Evolutionary conservation across 257 asterid species (phyloP).

Genomic region (Anisodus acutangulus): DNA sequence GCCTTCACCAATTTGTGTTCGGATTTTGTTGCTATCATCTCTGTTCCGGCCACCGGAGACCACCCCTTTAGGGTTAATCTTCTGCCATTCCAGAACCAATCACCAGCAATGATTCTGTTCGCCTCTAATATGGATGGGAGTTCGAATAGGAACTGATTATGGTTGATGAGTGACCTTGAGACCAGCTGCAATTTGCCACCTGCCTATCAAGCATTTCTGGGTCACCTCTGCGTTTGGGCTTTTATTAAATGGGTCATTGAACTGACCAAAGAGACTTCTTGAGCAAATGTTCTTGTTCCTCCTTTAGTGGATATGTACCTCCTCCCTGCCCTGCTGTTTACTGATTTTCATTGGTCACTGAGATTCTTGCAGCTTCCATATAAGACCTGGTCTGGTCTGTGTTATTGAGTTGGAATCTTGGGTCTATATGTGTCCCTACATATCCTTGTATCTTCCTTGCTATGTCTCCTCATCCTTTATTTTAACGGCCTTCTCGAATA

Average conservation of each 20-base stretch:
- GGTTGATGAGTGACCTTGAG: neutral
- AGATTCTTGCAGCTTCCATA: neutral
- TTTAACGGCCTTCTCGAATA: too few species aligned
- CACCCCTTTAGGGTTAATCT: neutral
- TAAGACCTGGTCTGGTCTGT: neutral
- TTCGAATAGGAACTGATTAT: neutral
- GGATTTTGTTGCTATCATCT: neutral
- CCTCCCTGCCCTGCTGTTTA: too few species aligned
- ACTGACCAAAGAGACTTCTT: neutral
- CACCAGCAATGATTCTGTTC: neutral
- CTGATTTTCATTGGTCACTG: neutral
- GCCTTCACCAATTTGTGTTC: neutral
- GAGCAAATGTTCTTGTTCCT: too few species aligned
- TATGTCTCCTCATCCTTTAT: too few species aligned
- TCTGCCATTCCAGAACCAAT: neutral
- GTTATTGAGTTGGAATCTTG: neutral
- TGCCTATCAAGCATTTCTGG: too few species aligned
- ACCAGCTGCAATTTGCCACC: too few species aligned
- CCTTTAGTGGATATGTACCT: too few species aligned
- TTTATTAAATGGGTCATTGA: too few species aligned
- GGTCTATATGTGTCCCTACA: neutral
- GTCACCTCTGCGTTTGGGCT: too few species aligned
- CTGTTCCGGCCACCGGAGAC: neutral
- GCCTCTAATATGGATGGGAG: neutral
- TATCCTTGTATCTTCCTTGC: too few species aligned